A percentile compares a stretch with the other conserved stretches of the same genome.
Conservation (phyloP, 202 grass and related monocot species). For the Elaeis oleifera region DNA sequence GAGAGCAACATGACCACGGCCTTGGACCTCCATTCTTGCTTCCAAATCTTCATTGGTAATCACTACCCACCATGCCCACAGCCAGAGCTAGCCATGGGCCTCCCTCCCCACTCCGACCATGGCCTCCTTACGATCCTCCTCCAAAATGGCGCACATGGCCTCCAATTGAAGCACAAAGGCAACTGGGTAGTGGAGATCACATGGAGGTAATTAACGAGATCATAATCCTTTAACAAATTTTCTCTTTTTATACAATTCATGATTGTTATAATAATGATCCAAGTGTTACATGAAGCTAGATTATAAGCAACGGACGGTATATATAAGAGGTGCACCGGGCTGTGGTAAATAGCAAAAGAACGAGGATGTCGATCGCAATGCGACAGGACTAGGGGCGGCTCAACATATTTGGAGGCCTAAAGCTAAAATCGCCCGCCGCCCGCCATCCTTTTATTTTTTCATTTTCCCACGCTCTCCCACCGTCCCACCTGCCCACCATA, state of each 20-base stretch:
- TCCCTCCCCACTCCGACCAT: slow-evolving; percentile 61
- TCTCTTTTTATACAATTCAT: no score
- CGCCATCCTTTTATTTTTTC: no score
- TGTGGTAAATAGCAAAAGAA: slow-evolving; percentile 25
- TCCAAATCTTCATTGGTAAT: slow-evolving; percentile 57
- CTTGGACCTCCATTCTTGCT: slow-evolving; percentile 45
- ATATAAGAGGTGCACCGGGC: slow-evolving; percentile 53
- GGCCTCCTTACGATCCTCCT: slow-evolving; percentile 39
- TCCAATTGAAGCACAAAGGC: slow-evolving; percentile 45
- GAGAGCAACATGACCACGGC: slow-evolving; percentile 13
- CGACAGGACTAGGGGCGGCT: no score
- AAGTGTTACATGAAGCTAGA: slow-evolving; percentile 22
- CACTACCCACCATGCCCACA: slow-evolving; percentile 44
- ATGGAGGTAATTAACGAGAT: slow-evolving; percentile 40
- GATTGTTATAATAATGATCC: background rate
- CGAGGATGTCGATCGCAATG: slow-evolving; percentile 52
- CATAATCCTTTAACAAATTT: no score
- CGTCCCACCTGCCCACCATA: no score
- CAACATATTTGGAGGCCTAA: no score
- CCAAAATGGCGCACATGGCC: slow-evolving; percentile 67
- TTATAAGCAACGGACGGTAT: slow-evolving; percentile 73
- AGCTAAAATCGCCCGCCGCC: no score
- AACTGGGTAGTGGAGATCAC: slow-evolving; percentile 70
- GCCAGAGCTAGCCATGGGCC: slow-evolving; percentile 16
- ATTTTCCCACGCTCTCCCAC: no score